Evolutionary conservation across 805 yeast species (phyloP), one percentile per base, ranked within the genome.

Genomic region (Blastobotrys peoriensis): DNA sequence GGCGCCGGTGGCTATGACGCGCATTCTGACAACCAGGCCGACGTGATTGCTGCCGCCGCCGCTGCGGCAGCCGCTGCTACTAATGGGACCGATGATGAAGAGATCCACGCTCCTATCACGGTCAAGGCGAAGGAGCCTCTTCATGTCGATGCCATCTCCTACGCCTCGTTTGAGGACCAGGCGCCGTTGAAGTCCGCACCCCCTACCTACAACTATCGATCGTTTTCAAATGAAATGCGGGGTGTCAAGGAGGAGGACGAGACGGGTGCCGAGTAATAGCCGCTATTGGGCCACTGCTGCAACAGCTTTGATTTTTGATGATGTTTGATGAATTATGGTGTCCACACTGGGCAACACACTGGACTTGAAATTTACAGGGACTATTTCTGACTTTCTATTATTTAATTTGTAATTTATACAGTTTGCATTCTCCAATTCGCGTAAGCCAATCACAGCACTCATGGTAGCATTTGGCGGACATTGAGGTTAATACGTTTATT

Each of bases 401-500:
- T 25, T 25, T 25, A 25, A 25, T 25, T 25, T 25, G 30, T 25
- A 25, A 25, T 25, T 25, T 25, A 25, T 25, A 25, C 30, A 25
- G 30, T 25, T n/a, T n/a, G 30, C 30, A 25, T 25, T 25, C 30
- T 25, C 8, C 13, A 25, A 22, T 25, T 8, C 17, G 6, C 37
- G 13, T 21, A 25, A 5, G 13, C 30, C 30, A 8, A 13, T 25
- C 13, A 8, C 13, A 8, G 30, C 8, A 13, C 30, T 13, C 13
- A 25, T 8, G 34, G n/a, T 25, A 62, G 42, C 70, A 68, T 67
- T 44, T 68, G 73, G 3, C 73, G 56, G 28, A 68, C 64, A 40
- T 68, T 68, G 19, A 68, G 54, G 43, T 68, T 68, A 22, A 68
- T 50, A 5, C 73, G 55, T 39, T 67, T 68, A 13, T 47, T 42